phyloP scores from a whole-genome alignment of 495 filamentous ascomycete genomes.

The Penicillium subrubescens region DNA sequence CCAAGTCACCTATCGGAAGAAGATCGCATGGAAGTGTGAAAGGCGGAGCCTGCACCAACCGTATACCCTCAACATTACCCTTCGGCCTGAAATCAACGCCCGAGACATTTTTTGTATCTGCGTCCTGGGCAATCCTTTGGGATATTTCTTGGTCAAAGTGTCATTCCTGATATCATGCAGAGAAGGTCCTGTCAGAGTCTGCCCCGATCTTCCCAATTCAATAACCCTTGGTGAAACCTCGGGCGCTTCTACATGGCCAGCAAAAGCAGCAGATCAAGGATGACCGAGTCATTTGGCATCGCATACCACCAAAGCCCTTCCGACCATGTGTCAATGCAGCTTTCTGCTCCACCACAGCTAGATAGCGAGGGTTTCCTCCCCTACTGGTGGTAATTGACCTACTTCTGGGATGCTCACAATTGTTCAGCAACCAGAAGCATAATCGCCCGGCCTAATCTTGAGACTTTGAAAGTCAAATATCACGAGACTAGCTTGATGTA shows the following conservation, averaged over 20 bases:
- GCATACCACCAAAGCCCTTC: background rate
- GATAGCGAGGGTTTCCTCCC: background rate
- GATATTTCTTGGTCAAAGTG: background rate
- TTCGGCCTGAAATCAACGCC: background rate
- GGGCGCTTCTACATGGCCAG: background rate
- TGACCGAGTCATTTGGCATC: background rate
- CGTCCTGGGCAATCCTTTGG: background rate
- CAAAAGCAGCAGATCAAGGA: background rate
- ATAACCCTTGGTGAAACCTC: background rate
- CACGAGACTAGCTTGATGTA: background rate
- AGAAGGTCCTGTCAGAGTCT: background rate
- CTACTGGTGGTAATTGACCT: background rate
- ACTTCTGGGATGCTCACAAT: background rate
- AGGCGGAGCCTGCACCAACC: background rate
- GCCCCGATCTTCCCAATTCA: background rate
- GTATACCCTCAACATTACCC: background rate
- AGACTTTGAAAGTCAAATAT: background rate
- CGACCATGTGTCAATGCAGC: background rate
- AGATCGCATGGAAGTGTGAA: slow-evolving; percentile 45
- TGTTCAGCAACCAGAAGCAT: background rate
- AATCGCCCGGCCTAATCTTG: background rate
- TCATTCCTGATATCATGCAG: background rate
- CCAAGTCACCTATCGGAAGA: slow-evolving; percentile 47
- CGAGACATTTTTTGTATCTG: background rate
- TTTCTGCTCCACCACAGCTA: background rate